Percentiles rank a stretch among this genome's conserved stretches.
These are phyloP conservation scores for Fusarium odoratissimum DNA, from an alignment of 2,329 filamentous ascomycete species.

Conservation along the genomic window DNA sequence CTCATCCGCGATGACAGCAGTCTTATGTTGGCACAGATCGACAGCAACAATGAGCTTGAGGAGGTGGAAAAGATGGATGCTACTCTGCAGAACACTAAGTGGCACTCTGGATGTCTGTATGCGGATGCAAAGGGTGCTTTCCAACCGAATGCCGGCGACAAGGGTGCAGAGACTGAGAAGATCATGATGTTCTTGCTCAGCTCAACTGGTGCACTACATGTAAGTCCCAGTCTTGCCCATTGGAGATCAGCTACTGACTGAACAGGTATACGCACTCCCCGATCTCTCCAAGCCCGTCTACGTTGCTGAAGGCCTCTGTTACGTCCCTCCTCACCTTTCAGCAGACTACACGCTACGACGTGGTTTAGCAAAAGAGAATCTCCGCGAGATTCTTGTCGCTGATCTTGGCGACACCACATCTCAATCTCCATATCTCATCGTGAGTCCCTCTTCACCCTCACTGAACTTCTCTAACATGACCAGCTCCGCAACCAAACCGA, in stretches of 20 bases:
- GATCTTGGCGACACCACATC: slow-evolving; percentile 82
- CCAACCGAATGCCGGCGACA: slow-evolving; percentile 54
- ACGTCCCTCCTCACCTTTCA: slow-evolving; percentile 80
- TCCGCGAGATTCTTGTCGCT: slow-evolving; percentile 85
- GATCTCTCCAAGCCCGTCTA: slow-evolving; percentile 79
- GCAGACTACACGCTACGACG: slow-evolving; percentile 76
- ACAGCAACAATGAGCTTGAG: slow-evolving; percentile 83
- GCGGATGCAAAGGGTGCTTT: slow-evolving; percentile 71
- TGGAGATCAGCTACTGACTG: slow-evolving; percentile 1
- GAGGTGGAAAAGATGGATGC: slow-evolving; percentile 76
- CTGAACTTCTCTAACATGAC: neutral
- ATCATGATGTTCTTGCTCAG: slow-evolving; percentile 83
- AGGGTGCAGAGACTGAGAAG: slow-evolving; percentile 55
- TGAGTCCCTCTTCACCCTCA: slow-evolving; percentile 56
- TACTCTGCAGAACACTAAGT: slow-evolving; percentile 71
- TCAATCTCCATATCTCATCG: slow-evolving; percentile 82
- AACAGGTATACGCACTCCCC: slow-evolving; percentile 79
- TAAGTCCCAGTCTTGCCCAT: slow-evolving; percentile 57
- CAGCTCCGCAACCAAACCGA: slow-evolving; percentile 82
- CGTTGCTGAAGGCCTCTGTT: slow-evolving; percentile 79
- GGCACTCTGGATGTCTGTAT: slow-evolving; percentile 88
- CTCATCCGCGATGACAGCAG: slow-evolving; percentile 87
- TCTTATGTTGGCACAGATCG: slow-evolving; percentile 81
- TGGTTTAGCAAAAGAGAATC: slow-evolving; percentile 75
- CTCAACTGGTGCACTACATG: slow-evolving; percentile 77